Evolutionary conservation across 2,329 filamentous ascomycete species (phyloP).

Genomic region (Curvularia sp.): DNA sequence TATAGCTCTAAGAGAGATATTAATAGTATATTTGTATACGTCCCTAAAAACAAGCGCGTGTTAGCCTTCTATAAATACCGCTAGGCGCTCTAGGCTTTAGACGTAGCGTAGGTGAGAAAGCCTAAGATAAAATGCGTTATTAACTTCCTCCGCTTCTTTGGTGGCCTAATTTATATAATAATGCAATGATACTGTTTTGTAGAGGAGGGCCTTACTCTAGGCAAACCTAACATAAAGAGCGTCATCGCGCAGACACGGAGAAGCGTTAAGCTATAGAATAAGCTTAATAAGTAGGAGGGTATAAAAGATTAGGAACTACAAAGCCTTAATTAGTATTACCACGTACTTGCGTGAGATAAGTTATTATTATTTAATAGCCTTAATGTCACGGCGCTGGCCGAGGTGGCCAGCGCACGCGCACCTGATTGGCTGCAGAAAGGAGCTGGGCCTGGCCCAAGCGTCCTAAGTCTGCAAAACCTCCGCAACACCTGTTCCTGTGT

Average conservation of each 20-base stretch:
- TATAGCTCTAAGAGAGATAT: conserved; percentile 47
- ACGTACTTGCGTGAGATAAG: background rate
- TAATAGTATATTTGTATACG: conserved; percentile 46
- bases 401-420: too few species aligned
- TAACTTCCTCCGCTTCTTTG: conserved; percentile 14
- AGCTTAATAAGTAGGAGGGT: background rate
- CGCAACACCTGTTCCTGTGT: too few species aligned
- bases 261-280: conserved; percentile 7
- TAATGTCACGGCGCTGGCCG: too few species aligned
- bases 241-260: conserved; percentile 4
- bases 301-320: background rate
- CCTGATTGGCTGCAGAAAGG: too few species aligned
- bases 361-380: conserved; percentile 3
- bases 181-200: conserved; percentile 18
- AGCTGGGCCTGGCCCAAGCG: too few species aligned
- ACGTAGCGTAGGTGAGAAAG: conserved; percentile 2
- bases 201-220: conserved; percentile 8
- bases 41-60: conserved; percentile 29
- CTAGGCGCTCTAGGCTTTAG: conserved; percentile 10
- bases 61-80: conserved; percentile 20
- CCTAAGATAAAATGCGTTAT: conserved; percentile 11
- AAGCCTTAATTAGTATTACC: background rate
- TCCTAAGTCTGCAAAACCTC: too few species aligned
- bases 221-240: background rate
- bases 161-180: conserved; percentile 12